Evolutionary conservation across 169 alveolate species (phyloP), one percentile per base, ranked within the genome.

Genomic region (Amoebophrya sp.): DNA sequence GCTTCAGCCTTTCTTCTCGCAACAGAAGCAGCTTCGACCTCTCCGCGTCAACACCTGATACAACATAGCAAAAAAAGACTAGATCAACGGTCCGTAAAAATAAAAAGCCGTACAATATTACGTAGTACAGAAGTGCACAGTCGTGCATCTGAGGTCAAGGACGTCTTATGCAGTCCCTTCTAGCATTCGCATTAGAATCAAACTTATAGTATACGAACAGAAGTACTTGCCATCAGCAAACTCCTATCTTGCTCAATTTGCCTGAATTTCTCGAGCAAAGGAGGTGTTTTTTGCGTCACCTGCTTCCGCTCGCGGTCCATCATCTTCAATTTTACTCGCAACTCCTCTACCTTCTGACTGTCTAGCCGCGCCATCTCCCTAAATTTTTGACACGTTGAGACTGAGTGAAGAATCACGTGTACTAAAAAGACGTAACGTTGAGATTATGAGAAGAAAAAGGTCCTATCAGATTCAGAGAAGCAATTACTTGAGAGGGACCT

Each of bases 211-310:
- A 53, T 53, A 53, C n/a, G n/a, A n/a, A n/a, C n/a, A n/a, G n/a
- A n/a, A n/a, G n/a, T n/a, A 65, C 83, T 65, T 18, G 83, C 83
- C 83, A 65, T 65, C 39, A 65, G 83, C 83, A 65, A 26, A 26
- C 83, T 65, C 36, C 83, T 29, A 65, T 65, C 83, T 36, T 65
- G 83, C 26, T 65, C 83, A 36, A 65, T 65, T 36, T 65, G 83
- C 39, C 83, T 29, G 83, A 65, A 65, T 36, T 65, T 65, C n/a
- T 65, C 83, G 83, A 65, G 83, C 36, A 65, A 36, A 36, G n/a
- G 3, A 0, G 83, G 38, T 29, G 18, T 65, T 65, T 65, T 65
- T 36, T 65, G 83, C 33, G 36, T 0, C 2, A 65, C 10, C 2
- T 29, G 2, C 26, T 65, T 65, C 33, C n/a, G 18, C 83, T 65